Evolutionary conservation across 73 alveolate genomes (phyloP).

Genomic region (Durusdinium trenchii): DNA sequence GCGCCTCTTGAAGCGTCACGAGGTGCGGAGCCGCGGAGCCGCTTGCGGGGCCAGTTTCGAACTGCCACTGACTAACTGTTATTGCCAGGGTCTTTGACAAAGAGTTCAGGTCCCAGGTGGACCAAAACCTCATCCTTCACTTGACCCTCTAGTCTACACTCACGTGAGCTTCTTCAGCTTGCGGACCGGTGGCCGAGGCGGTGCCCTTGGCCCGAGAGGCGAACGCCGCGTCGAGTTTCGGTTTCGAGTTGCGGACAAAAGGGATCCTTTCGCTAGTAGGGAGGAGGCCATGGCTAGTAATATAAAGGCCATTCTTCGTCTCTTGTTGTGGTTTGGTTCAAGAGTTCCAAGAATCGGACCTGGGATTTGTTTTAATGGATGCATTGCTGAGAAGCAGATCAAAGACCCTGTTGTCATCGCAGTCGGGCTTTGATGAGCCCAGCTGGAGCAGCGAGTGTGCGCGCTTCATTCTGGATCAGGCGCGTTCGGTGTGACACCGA

Average conservation of each 20-base stretch:
- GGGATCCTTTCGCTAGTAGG: too few species aligned
- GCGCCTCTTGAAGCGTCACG: conserved; percentile 75
- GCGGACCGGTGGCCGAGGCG: background rate
- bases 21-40: conserved; percentile 10
- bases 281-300: background rate
- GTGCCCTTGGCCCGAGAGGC: conserved; percentile 56
- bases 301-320: background rate
- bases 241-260: background rate
- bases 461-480: conserved; percentile 88
- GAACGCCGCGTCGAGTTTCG: background rate
- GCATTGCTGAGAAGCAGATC: background rate
- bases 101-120: too few species aligned
- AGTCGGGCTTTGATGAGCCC: conserved; percentile 78
- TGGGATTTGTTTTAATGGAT: background rate
- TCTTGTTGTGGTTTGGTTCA: background rate
- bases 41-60: background rate
- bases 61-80: background rate
- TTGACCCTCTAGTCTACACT: too few species aligned
- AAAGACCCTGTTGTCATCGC: background rate
- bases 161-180: too few species aligned
- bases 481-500: too few species aligned
- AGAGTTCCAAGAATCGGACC: too few species aligned
- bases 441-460: conserved; percentile 58
- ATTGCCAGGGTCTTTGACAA: too few species aligned
- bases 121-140: too few species aligned